These are phyloP conservation scores for Trichoderma guizhouense DNA, from an alignment of 2,329 filamentous ascomycete species.

Conservation along the genomic window DNA sequence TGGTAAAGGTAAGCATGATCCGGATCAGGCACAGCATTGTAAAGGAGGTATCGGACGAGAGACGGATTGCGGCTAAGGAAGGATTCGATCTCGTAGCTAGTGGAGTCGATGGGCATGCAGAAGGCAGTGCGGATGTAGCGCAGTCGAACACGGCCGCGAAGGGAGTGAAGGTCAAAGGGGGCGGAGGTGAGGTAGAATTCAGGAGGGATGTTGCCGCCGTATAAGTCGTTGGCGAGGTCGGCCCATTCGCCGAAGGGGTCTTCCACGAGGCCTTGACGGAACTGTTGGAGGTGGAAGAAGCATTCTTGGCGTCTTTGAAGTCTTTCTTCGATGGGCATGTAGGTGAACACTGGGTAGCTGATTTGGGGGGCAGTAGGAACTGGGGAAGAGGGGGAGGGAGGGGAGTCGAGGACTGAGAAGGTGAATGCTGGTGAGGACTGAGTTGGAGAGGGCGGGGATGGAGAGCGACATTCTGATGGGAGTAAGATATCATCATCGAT, in stretches of 20 bases:
- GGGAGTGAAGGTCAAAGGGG: not conserved
- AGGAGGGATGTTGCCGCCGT: not conserved
- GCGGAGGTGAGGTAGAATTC: conserved; percentile 1
- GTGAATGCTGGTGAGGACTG: not conserved
- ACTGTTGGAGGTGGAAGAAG: not conserved
- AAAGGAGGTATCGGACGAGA: conserved; percentile 24
- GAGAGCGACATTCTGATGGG: not conserved
- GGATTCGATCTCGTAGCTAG: conserved; percentile 10
- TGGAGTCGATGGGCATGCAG: conserved; percentile 11
- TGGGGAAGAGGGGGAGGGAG: not conserved
- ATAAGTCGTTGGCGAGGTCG: not conserved
- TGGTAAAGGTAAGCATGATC: not conserved
- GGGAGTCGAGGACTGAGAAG: not conserved
- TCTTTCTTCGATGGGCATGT: not conserved
- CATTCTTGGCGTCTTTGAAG: not conserved
- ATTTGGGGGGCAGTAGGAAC: not conserved
- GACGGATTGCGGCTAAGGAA: conserved; percentile 23
- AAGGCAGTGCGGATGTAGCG: conserved; percentile 19
- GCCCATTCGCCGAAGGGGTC: not conserved
- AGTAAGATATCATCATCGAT: not conserved
- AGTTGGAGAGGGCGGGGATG: not conserved
- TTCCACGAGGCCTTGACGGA: not conserved
- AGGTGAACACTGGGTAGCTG: not conserved
- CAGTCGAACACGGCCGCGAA: conserved; percentile 3
- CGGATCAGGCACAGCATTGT: not conserved